Conservation (phyloP, 768 basidiomycete species). For the Punctularia strigosozonata region DNA sequence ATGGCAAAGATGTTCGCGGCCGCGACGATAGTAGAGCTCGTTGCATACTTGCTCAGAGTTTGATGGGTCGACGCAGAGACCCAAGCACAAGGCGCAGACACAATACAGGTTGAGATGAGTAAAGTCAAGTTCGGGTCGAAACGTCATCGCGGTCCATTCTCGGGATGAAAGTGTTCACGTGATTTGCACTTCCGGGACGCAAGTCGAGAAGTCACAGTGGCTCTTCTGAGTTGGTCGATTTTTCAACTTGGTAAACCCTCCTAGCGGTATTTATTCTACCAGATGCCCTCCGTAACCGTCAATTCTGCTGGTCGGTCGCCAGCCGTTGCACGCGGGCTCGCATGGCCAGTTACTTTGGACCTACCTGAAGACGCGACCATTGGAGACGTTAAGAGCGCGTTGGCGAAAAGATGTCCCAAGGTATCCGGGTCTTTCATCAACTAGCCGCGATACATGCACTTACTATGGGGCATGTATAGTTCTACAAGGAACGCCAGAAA, state of each 20-base stretch:
- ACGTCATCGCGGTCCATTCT: neutral
- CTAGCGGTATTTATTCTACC: no score
- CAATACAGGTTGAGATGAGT: neutral
- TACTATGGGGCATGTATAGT: conserved; percentile 29
- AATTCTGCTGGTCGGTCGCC: conserved; percentile 34
- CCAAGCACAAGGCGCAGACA: no score
- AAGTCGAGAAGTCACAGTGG: no score
- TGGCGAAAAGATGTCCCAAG: conserved; percentile 44
- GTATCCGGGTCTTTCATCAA: conserved; percentile 22
- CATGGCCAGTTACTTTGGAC: conserved; percentile 39
- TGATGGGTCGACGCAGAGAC: no score
- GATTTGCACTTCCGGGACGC: neutral
- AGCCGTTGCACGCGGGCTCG: conserved; percentile 34
- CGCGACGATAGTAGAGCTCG: no score
- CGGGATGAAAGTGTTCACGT: neutral
- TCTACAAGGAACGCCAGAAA: conserved; percentile 63
- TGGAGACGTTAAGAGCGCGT: conserved; percentile 53
- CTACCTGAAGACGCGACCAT: conserved; percentile 45
- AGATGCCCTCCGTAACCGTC: conserved; percentile 46
- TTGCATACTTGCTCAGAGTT: no score
- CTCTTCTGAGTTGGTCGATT: no score
- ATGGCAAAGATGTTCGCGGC: no score
- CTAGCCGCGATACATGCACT: neutral
- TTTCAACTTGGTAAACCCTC: no score
- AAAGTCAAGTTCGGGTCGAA: neutral